A percentile compares a stretch with the other conserved stretches of the same genome.
Evolutionary conservation across 2,329 filamentous ascomycete species (phyloP).

Genomic region (Alternaria arbusti): DNA sequence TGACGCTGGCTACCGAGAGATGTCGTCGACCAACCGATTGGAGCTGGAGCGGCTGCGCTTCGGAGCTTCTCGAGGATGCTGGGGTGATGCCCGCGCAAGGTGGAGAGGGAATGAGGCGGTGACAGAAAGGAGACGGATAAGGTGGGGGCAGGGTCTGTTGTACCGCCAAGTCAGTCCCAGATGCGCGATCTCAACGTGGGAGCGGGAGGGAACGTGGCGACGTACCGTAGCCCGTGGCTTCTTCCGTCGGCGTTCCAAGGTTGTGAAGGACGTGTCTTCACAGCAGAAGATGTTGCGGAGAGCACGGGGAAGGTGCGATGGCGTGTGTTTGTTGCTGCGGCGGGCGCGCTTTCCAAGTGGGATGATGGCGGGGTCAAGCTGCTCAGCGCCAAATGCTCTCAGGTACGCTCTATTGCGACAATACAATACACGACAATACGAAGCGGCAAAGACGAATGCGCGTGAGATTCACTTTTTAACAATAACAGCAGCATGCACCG

Average conservation of each 20-base stretch:
- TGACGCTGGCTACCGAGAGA: neutral
- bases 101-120: constrained; percentile 16
- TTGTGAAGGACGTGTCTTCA: neutral
- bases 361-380: constrained; percentile 14
- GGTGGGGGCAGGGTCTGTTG: constrained; percentile 17
- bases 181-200: neutral
- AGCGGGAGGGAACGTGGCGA: neutral
- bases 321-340: constrained; percentile 10
- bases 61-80: constrained; percentile 4
- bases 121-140: constrained; percentile 18
- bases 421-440: neutral
- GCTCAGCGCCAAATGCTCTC: constrained; percentile 5
- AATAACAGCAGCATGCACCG: neutral
- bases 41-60: neutral
- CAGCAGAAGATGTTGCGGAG: neutral
- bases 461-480: neutral
- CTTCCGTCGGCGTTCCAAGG: neutral
- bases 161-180: constrained; percentile 8
- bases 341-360: constrained; percentile 9
- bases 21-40: neutral
- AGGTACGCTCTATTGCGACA: neutral
- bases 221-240: neutral
- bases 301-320: constrained; percentile 8
- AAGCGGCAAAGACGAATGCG: neutral
- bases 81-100: constrained; percentile 12